A percentile compares a stretch with the other conserved stretches of the same genome.
These are phyloP conservation scores for Canavalia gladiata DNA, from an alignment of 306 rosid genomes.

Conservation along the genomic window DNA sequence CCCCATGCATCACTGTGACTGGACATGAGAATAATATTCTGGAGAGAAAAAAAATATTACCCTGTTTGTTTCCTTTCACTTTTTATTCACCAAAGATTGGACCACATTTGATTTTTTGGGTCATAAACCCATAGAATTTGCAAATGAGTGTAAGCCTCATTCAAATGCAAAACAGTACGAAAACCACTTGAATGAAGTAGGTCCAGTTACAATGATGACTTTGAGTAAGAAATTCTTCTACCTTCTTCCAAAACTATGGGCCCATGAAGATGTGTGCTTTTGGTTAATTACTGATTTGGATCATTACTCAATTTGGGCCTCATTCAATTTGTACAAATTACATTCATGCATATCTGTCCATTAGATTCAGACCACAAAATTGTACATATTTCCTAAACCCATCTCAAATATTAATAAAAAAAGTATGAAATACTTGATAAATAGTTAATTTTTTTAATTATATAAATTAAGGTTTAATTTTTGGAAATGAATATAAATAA, in stretches of 20 bases:
- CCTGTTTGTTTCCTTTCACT: not conserved
- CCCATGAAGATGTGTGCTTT: slow-evolving; percentile 30
- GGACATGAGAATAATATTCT: not conserved
- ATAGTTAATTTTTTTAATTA: not conserved
- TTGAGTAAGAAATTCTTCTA: slow-evolving; percentile 5
- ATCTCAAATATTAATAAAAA: not conserved
- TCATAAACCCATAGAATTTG: slow-evolving; percentile 29
- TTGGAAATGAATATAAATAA: not conserved
- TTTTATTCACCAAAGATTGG: slow-evolving; percentile 35
- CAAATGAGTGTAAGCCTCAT: slow-evolving; percentile 36
- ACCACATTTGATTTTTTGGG: slow-evolving; percentile 45
- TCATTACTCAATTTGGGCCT: slow-evolving; percentile 54
- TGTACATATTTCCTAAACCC: slow-evolving; percentile 3
- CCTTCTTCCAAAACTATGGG: slow-evolving; percentile 12
- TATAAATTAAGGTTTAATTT: not conserved
- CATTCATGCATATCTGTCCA: slow-evolving; percentile 13
- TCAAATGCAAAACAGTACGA: slow-evolving; percentile 33
- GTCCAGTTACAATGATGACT: slow-evolving; percentile 51
- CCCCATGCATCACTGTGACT: not conserved
- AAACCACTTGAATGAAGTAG: slow-evolving; percentile 56
- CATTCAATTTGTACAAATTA: not conserved
- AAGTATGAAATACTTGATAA: not conserved
- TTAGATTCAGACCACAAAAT: slow-evolving; percentile 23
- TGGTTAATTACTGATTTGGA: slow-evolving; percentile 34
- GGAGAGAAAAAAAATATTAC: not conserved